Base-by-base conservation (phyloP, 1,284 basidiomycete species). In the Fomitopsis palustris region DNA sequence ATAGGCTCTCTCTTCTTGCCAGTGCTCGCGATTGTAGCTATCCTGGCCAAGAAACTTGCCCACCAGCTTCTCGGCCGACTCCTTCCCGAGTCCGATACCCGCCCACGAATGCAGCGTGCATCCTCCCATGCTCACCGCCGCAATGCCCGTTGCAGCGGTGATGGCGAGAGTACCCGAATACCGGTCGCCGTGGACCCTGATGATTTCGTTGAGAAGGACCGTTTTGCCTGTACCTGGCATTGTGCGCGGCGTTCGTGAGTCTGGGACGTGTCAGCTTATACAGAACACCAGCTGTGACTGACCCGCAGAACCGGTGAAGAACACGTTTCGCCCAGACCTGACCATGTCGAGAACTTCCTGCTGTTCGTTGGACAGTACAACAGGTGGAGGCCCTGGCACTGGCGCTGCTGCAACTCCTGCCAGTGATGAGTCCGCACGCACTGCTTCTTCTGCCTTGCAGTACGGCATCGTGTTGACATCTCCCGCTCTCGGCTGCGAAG, bases 41-140 rank as follows among this genome's bases (percentile, higher is more conserved):
- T 62, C 56, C 19, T 78, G 68, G 0, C 74, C 74, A n/a, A 77
- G 74, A 59, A 98, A 78, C 72, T 89, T 94, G 1, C 69, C 78
- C 6, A 83, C 81, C 1, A 98, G 78, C 9, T 83, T 78, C 29
- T 88, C 79, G 2, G 83, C 82, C 1, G 74, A 65, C 59, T 94
- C 94, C 12, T 85, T 78, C 0, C 92, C 96, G 0, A 98, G 76
- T 0, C 95, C 95, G 57, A 96, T 90, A 0, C 95, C 90, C 2
- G 92, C 88, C 77, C 96, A 99, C 3, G 94, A 96, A 72, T 98
- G 96, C 19, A 98, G 79, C 0, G 96, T 98, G 33, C 88, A 84
- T 25, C 96, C 96, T 6, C 95, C 95, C 59, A 98, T 94, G 69
- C 98, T 97, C 68, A 95, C 91, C 0, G 93, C 93, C 1, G 96